A percentile compares a stretch with the other conserved stretches of the same genome.
These are phyloP conservation scores for Chaetomium strumarium DNA, from an alignment of 2,329 filamentous ascomycete genomes.

Conservation along the genomic window DNA sequence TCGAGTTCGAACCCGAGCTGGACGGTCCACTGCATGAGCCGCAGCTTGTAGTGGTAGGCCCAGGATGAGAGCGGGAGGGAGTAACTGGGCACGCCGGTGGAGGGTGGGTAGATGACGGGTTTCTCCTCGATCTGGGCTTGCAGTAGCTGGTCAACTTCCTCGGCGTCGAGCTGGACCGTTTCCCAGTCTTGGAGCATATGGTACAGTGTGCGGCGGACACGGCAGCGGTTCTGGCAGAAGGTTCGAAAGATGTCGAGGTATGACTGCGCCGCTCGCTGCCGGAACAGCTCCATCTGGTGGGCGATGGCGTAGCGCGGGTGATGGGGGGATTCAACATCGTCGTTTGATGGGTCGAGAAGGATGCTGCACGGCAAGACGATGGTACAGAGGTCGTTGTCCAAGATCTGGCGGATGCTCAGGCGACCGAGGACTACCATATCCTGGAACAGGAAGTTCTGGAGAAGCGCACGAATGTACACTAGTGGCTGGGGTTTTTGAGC, in stretches of 20 bases:
- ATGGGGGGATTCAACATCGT: slow-evolving; percentile 66
- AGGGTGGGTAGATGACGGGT: slow-evolving; percentile 45
- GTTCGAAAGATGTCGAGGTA: slow-evolving; percentile 81
- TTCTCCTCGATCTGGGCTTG: slow-evolving; percentile 56
- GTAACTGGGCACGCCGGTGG: slow-evolving; percentile 50
- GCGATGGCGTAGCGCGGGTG: slow-evolving; percentile 71
- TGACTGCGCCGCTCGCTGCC: slow-evolving; percentile 56
- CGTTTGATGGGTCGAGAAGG: slow-evolving; percentile 67
- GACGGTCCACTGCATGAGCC: slow-evolving; percentile 77
- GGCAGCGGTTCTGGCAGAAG: slow-evolving; percentile 83
- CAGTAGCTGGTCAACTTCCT: slow-evolving; percentile 66
- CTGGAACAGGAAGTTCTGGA: slow-evolving; percentile 71
- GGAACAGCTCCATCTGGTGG: slow-evolving; percentile 64
- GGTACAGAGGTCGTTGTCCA: slow-evolving; percentile 76
- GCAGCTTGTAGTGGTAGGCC: slow-evolving; percentile 86
- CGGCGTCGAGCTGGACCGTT: slow-evolving; percentile 71
- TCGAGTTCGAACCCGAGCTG: slow-evolving; percentile 93
- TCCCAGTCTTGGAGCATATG: slow-evolving; percentile 83
- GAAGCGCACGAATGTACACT: slow-evolving; percentile 73
- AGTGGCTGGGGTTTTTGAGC: slow-evolving; percentile 75
- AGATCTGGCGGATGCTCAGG: slow-evolving; percentile 64
- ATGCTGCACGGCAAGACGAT: slow-evolving; percentile 66
- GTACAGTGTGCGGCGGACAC: slow-evolving; percentile 81
- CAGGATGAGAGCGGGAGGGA: slow-evolving; percentile 77
- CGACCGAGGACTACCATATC: slow-evolving; percentile 63